Evolutionary conservation across 2,329 filamentous ascomycete genomes (phyloP).

Genomic region (Orbilia javanica): DNA sequence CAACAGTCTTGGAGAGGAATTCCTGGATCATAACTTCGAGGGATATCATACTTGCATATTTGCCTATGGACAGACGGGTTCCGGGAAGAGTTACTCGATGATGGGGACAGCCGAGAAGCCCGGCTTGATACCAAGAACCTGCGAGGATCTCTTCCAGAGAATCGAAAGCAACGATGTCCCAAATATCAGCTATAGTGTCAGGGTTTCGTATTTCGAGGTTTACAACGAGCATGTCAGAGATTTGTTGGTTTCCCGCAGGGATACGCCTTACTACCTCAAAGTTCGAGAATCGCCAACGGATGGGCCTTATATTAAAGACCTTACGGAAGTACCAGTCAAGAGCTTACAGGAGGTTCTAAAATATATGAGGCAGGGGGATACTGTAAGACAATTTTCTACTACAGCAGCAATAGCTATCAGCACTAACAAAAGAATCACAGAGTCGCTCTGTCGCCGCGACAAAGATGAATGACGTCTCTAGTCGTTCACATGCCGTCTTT

Average conservation of each 20-base stretch:
- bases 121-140: conserved; percentile 93
- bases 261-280: conserved; percentile 90
- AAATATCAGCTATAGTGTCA: conserved; percentile 95
- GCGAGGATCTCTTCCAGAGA: conserved; percentile 93
- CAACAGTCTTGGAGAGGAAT: conserved; percentile 92
- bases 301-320: conserved; percentile 94
- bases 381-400: conserved; percentile 61
- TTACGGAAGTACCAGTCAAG: conserved; percentile 92
- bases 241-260: conserved; percentile 82
- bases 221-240: conserved; percentile 99
- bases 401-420: background rate
- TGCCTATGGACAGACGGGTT: conserved; percentile 96
- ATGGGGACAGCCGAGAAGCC: conserved; percentile 90
- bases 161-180: conserved; percentile 87
- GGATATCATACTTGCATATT: conserved; percentile 99
- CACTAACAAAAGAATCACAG: conserved; percentile 53
- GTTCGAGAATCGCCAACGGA: conserved; percentile 95
- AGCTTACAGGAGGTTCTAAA: conserved; percentile 88
- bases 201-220: conserved; percentile 98
- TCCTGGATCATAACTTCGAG: conserved; percentile 98
- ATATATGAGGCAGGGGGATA: conserved; percentile 90
- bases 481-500: conserved; percentile 95
- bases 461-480: conserved; percentile 99
- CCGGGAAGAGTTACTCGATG: conserved; percentile 97
- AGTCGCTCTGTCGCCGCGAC: conserved; percentile 92